These are phyloP conservation scores for Camellia japonica DNA, from an alignment of 148 eudicot species.

Conservation along the genomic window DNA sequence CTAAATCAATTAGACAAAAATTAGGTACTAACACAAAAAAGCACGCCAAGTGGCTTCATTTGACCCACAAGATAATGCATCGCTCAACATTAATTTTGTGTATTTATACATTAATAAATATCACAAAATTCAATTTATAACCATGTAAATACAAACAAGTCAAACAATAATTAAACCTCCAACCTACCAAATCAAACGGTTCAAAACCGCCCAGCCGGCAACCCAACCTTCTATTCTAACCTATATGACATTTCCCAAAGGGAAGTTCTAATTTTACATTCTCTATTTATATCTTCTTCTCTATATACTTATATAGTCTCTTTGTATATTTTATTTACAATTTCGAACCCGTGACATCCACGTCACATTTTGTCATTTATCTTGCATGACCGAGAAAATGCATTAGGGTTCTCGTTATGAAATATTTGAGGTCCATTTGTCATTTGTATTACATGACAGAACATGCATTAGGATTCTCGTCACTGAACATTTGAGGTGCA, in stretches of 20 bases:
- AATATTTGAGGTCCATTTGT: background rate
- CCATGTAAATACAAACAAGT: background rate
- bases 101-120: background rate
- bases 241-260: background rate
- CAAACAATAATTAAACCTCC: background rate
- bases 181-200: background rate
- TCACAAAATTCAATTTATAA: conserved; percentile 8
- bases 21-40: background rate
- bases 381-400: conserved; percentile 9
- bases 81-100: background rate
- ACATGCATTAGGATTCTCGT: conserved; percentile 13
- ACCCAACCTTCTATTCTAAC: background rate
- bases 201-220: background rate
- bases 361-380: background rate
- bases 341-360: background rate
- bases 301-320: background rate
- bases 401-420: conserved; percentile 10
- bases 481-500: conserved; percentile 10
- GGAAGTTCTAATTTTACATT: background rate
- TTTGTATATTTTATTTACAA: conserved; percentile 9
- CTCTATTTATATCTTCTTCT: background rate
- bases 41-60: background rate
- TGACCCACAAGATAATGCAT: background rate
- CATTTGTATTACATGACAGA: conserved; percentile 5
- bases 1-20: background rate